Conservation (phyloP, 2,329 filamentous ascomycete genomes). For the Bimuria novae-zelandiae region DNA sequence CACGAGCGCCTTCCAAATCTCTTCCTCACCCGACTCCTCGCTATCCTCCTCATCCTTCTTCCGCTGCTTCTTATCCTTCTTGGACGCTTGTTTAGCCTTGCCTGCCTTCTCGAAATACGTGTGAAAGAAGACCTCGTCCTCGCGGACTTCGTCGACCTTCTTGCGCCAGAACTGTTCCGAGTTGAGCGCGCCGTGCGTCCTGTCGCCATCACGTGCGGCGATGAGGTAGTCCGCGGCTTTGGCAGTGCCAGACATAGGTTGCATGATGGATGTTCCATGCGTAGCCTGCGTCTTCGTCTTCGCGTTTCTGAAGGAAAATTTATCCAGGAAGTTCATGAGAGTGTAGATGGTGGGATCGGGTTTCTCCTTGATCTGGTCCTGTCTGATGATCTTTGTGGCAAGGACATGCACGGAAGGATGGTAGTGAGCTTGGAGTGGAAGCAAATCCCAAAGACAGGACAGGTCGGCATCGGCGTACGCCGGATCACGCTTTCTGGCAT, state of each 20-base stretch:
- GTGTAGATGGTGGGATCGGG: slow-evolving; percentile 90
- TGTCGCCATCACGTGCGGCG: slow-evolving; percentile 62
- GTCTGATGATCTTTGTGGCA: slow-evolving; percentile 71
- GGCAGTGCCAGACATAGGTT: slow-evolving; percentile 73
- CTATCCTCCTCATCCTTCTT: slow-evolving; percentile 48
- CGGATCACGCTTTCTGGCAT: slow-evolving; percentile 88
- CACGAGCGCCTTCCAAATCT: slow-evolving; percentile 91
- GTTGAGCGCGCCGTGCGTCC: slow-evolving; percentile 72
- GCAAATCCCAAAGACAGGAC: slow-evolving; percentile 90
- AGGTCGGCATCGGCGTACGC: slow-evolving; percentile 90
- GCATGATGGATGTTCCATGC: slow-evolving; percentile 93
- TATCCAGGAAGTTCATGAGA: slow-evolving; percentile 93
- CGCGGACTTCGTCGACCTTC: slow-evolving; percentile 83
- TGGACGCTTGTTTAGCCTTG: slow-evolving; percentile 59
- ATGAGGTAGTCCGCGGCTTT: slow-evolving; percentile 66
- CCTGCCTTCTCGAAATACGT: slow-evolving; percentile 81
- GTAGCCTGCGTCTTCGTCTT: slow-evolving; percentile 66
- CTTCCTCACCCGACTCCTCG: slow-evolving; percentile 68
- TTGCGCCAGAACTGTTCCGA: slow-evolving; percentile 89
- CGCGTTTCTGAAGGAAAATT: slow-evolving; percentile 96
- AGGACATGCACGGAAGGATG: slow-evolving; percentile 92
- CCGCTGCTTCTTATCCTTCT: slow-evolving; percentile 59
- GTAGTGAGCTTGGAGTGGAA: slow-evolving; percentile 81
- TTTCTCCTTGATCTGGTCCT: slow-evolving; percentile 77
- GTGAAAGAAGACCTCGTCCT: slow-evolving; percentile 97